A percentile compares a stretch with the other conserved stretches of the same genome.
These are phyloP conservation scores for Backusella parvicylindrica DNA, from an alignment of 192 early-diverging fungal species.

Conservation along the genomic window DNA sequence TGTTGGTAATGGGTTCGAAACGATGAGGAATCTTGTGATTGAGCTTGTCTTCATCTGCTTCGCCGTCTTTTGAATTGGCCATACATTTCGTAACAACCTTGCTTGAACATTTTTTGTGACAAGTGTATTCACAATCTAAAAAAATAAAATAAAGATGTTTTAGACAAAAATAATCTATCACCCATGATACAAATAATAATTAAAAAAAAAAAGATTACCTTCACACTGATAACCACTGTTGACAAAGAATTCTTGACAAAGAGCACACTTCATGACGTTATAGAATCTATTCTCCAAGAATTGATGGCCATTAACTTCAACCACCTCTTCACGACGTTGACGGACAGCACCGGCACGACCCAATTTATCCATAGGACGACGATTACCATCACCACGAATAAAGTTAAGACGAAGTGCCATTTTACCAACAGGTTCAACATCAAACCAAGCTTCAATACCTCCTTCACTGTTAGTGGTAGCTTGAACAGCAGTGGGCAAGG, in stretches of 20 bases:
- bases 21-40: constrained; percentile 96
- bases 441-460: constrained; percentile 78
- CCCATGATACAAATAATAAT: no score
- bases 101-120: constrained; percentile 83
- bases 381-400: constrained; percentile 44
- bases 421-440: constrained; percentile 92
- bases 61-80: constrained; percentile 59
- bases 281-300: constrained; percentile 88
- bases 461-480: constrained; percentile 22
- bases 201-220: constrained; percentile 39
- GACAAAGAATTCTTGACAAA: constrained; percentile 92
- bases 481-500: not conserved
- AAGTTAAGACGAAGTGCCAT: constrained; percentile 84
- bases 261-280: constrained; percentile 98
- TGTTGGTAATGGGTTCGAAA: constrained; percentile 76
- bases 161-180: no score
- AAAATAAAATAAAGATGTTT: constrained; percentile 8
- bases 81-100: constrained; percentile 90
- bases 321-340: constrained; percentile 76
- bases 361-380: constrained; percentile 49
- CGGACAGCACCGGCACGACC: constrained; percentile 78
- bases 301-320: constrained; percentile 89
- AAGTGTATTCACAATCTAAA: constrained; percentile 87
- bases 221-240: constrained; percentile 92
- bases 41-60: constrained; percentile 66